Evolutionary conservation across 495 filamentous ascomycete species (phyloP).

Genomic region (Mytilinidion resinicola): DNA sequence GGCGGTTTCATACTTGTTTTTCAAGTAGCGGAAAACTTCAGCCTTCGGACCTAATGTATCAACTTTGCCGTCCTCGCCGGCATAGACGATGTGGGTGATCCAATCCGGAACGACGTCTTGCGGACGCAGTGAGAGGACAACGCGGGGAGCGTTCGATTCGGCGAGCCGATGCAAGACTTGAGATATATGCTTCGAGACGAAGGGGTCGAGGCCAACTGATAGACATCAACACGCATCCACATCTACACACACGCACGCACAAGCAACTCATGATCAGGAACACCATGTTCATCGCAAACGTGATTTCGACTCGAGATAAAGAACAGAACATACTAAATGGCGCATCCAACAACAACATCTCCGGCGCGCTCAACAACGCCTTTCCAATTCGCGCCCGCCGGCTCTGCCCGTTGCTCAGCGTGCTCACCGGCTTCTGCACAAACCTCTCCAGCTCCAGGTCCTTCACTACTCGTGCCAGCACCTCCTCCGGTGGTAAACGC

Average conservation of each 20-base stretch:
- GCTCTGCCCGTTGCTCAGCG: conserved; percentile 89
- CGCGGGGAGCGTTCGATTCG: conserved; percentile 54
- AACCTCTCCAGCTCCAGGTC: conserved; percentile 61
- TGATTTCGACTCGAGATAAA: no score
- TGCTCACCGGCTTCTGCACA: conserved; percentile 72
- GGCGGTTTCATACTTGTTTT: conserved; percentile 36
- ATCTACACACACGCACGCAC: no score
- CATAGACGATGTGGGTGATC: conserved; percentile 73
- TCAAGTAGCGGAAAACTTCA: conserved; percentile 45
- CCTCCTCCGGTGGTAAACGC: conserved; percentile 38
- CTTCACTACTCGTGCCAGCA: conserved; percentile 53
- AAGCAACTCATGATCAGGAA: no score
- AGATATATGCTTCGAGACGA: conserved; percentile 62
- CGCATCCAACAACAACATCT: conserved; percentile 82
- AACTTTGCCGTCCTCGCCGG: conserved; percentile 56
- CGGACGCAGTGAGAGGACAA: conserved; percentile 71
- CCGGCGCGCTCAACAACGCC: conserved; percentile 69
- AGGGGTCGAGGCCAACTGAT: conserved; percentile 77
- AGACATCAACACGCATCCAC: background rate
- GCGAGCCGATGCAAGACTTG: conserved; percentile 61
- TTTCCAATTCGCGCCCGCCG: conserved; percentile 80
- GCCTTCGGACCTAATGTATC: conserved; percentile 51
- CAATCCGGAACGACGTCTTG: conserved; percentile 84
- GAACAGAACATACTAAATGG: conserved; percentile 65
- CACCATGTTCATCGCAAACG: no score